Evolutionary conservation across 2,329 filamentous ascomycete genomes (phyloP), one percentile per base, ranked within the genome.

Genomic region (Aquanectria penicillioides): DNA sequence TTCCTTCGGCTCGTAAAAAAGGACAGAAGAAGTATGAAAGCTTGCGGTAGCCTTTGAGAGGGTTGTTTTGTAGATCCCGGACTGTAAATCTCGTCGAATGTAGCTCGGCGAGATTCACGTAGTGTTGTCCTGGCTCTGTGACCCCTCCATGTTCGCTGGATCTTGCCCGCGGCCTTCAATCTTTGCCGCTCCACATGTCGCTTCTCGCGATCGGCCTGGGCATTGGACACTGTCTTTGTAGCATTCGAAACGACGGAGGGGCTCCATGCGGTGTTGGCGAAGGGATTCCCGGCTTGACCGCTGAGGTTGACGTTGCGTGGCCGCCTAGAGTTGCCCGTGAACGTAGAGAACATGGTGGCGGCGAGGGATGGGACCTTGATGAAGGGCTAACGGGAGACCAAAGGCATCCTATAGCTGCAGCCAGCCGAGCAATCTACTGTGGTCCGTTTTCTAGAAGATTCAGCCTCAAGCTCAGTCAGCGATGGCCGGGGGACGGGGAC

Each of bases 261-360:
- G 13, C 80, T 79, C 82, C 87, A 86, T 36, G 82, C 80, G 26
- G 83, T 83, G 65, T 86, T 86, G 59, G 85, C 88, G 75, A 95
- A 97, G 4, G 93, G 92, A 71, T 97, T 97, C 47, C 82, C 81
- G 65, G 86, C 87, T 68, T 94, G 90, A 62, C 93, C 95, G 66
- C 93, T 95, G 61, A 99, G 89, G 77, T 98, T 97, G 73, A 98
- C 93, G 75, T 97, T 94, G 65, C 95, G 89, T 61, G 90, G 89
- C 66, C 92, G 91, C 71, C 92, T 89, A 69, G 93, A 92, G 77
- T 80, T 92, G 68, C 95, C 95, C 20, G 92, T 95, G 79, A 99
- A 99, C 51, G 91, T 93, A 61, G 91, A 89, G 79, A 95, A 96
- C 94, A 97, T 97, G 73, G 67, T 69, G 66, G 51, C 43, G 56